Evolutionary conservation across 2,329 filamentous ascomycete genomes (phyloP), one percentile per base, ranked within the genome.

Genomic region (Arachnomyces sp.): DNA sequence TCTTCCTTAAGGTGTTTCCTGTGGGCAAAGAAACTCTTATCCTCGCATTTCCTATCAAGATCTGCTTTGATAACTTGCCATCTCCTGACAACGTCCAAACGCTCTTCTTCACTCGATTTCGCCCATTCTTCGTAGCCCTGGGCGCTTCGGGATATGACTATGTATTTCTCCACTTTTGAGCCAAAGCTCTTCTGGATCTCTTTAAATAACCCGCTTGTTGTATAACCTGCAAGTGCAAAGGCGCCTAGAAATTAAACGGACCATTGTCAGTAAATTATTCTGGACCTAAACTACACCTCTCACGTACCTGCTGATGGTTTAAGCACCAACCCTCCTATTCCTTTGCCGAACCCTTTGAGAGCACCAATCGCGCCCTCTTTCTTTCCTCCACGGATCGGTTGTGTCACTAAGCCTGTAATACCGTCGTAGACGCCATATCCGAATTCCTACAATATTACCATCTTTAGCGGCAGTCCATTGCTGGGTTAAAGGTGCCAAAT

Each of bases 161-260:
- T 86, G 56, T 90, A 90, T 49, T 85, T 87, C 36, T 85, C 72
- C 13, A 86, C 78, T 46, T 78, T 85, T 33, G 74, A 78, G 16
- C 81, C 78, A 49, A 86, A 82, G 34, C 74, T 63, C 47, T 82
- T 86, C 45, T 80, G 74, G 39, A 92, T 72, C 57, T 90, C 83
- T 31, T 84, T 84, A 52, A 90, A 80, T 1, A 92, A 71, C 2
- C 88, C 88, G 57, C 89, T 85, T 71, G 89, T 83, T 3, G 85
- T 76, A 54, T 92, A 93, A 4, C 82, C 88, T 0, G 86, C 85
- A 3, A 93, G 62, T 1, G 77, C 77, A 76, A 78, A 85, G 12
- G 84, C 60, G 4, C 74, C 79, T 73, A 43, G 17, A 30, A 33
- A 3, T 12, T 41, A 45, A 28, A 47, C 29, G 30, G n/a, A n/a